Evolutionary conservation across 1,284 basidiomycete species (phyloP).

Genomic region (Microstroma glucosiphilum): DNA sequence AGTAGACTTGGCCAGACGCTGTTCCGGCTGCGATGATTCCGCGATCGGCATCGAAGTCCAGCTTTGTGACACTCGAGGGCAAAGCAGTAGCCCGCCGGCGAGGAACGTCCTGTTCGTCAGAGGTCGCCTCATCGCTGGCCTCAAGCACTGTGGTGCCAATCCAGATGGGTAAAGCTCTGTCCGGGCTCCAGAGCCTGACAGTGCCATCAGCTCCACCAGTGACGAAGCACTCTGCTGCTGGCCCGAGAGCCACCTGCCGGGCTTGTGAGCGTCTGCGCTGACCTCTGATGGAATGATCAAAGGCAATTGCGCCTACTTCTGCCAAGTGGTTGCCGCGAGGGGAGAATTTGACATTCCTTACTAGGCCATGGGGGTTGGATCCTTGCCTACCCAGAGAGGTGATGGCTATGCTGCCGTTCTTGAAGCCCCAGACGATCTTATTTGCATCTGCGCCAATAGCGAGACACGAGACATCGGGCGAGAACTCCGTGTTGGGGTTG

Average conservation of each 20-base stretch:
- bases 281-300: constrained; percentile 19
- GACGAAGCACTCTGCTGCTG: constrained; percentile 37
- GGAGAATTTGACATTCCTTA: constrained; percentile 31
- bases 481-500: constrained; percentile 71
- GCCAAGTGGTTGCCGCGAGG: constrained; percentile 27
- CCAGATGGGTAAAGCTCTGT: constrained; percentile 35
- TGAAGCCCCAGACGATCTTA: constrained; percentile 69
- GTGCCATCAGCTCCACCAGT: constrained; percentile 44
- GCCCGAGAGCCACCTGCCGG: constrained; percentile 33
- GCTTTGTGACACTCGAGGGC: constrained; percentile 10
- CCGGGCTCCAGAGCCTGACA: constrained; percentile 39
- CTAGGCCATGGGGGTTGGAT: constrained; percentile 36
- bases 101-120: neutral
- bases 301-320: constrained; percentile 35
- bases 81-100: neutral
- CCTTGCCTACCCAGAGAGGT: constrained; percentile 53
- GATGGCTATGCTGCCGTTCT: constrained; percentile 64
- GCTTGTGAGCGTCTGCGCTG: constrained; percentile 37
- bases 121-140: neutral
- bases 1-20: constrained; percentile 30
- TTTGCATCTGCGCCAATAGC: constrained; percentile 64
- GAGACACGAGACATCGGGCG: constrained; percentile 60
- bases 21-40: constrained; percentile 39
- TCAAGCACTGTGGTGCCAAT: constrained; percentile 11
- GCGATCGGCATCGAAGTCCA: constrained; percentile 32